A percentile compares a stretch with the other conserved stretches of the same genome.
phyloP scores from a whole-genome alignment of 371 early-diverging fungal genomes.

The Fennellomyces sp. region DNA sequence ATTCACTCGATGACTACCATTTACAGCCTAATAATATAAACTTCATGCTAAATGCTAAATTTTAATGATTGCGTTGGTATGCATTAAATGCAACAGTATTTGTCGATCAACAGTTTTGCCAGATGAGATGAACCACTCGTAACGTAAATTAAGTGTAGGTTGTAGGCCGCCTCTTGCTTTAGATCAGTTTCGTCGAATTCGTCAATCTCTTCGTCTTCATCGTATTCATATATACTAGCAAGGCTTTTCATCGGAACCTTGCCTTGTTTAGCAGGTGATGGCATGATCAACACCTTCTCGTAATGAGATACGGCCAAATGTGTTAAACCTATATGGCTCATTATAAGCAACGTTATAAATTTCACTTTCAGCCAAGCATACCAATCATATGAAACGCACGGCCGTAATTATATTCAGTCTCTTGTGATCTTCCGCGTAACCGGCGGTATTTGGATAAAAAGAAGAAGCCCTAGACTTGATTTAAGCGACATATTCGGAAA shows the following conservation, averaged over 20 bases:
- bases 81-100: neutral
- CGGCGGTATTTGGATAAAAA: conserved; percentile 73
- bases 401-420: conserved; percentile 85
- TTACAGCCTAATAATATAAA: too few species aligned
- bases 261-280: conserved; percentile 37
- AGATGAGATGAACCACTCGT: conserved; percentile 70
- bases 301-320: conserved; percentile 87
- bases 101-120: conserved; percentile 66
- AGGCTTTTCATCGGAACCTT: conserved; percentile 14
- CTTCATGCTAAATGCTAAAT: neutral
- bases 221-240: conserved; percentile 27
- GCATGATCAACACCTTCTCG: conserved; percentile 65
- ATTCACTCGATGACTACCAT: too few species aligned
- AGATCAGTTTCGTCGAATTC: conserved; percentile 54
- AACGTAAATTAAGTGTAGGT: conserved; percentile 71
- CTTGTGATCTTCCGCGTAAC: conserved; percentile 57
- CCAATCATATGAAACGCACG: conserved; percentile 85
- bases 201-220: conserved; percentile 24
- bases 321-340: conserved; percentile 50
- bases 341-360: neutral
- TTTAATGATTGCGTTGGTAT: too few species aligned
- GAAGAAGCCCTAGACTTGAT: neutral
- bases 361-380: conserved; percentile 6
- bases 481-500: too few species aligned
- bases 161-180: conserved; percentile 78